These are phyloP conservation scores for Meira nashicola DNA, from an alignment of 1,284 basidiomycete species.

Conservation along the genomic window DNA sequence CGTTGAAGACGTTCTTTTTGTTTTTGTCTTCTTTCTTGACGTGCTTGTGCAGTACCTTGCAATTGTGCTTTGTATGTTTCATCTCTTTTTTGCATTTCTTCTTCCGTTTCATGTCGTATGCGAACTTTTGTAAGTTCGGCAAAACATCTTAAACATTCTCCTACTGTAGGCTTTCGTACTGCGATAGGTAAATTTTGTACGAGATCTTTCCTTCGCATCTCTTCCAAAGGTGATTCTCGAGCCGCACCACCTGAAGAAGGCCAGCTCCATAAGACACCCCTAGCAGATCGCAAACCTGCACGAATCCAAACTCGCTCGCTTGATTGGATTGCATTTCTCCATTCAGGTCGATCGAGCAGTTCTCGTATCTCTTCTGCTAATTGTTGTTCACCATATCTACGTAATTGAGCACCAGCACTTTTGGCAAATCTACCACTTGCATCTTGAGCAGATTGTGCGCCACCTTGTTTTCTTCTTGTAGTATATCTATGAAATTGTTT, in stretches of 20 bases:
- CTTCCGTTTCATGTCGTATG: conserved; percentile 77
- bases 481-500: conserved; percentile 99
- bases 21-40: conserved; percentile 10
- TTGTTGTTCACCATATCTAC: conserved; percentile 90
- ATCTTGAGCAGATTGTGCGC: conserved; percentile 86
- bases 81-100: conserved; percentile 64
- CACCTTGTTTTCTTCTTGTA: conserved; percentile 94
- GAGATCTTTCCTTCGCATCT: conserved; percentile 51
- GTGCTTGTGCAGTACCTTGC: conserved; percentile 9
- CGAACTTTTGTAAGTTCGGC: conserved; percentile 81
- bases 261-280: conserved; percentile 50
- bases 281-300: conserved; percentile 37
- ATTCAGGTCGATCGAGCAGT: conserved; percentile 29
- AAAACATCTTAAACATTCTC: conserved; percentile 82
- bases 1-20: conserved; percentile 6
- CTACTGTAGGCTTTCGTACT: conserved; percentile 66
- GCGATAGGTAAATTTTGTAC: conserved; percentile 39
- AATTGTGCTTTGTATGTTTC: conserved; percentile 19
- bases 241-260: conserved; percentile 18
- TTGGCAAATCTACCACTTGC: conserved; percentile 82
- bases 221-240: conserved; percentile 41
- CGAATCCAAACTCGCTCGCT: conserved; percentile 49
- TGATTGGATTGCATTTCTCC: conserved; percentile 39
- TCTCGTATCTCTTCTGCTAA: conserved; percentile 69
- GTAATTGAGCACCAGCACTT: conserved; percentile 87